These are phyloP conservation scores for Candolleomyces efflorescens DNA, from an alignment of 768 basidiomycete genomes.

Conservation along the genomic window DNA sequence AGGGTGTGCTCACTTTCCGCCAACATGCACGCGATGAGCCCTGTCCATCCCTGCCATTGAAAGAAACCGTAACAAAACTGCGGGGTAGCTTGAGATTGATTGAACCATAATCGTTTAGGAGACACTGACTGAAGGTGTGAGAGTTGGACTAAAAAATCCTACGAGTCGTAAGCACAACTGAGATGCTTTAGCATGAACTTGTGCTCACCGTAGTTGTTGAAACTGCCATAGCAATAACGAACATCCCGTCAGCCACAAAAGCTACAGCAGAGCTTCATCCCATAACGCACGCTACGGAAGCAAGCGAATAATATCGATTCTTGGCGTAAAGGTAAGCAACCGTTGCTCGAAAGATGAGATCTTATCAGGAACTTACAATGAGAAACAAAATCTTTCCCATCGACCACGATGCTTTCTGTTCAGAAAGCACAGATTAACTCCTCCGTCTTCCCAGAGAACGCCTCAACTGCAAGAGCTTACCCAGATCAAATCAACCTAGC, in stretches of 20 bases:
- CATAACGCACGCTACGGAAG: constrained; percentile 45
- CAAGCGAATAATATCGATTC: constrained; percentile 58
- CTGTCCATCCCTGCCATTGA: constrained; percentile 61
- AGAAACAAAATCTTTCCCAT: constrained; percentile 52
- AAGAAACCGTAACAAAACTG: constrained; percentile 36
- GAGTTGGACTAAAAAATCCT: constrained; percentile 35
- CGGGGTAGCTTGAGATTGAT: background rate
- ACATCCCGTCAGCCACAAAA: background rate
- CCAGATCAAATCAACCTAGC: constrained; percentile 52
- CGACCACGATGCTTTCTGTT: constrained; percentile 51
- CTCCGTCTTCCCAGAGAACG: background rate
- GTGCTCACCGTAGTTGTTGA: constrained; percentile 50
- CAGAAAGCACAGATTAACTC: background rate
- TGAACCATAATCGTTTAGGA: background rate
- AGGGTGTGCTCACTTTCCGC: constrained; percentile 43
- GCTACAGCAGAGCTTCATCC: background rate
- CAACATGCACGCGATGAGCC: constrained; percentile 47
- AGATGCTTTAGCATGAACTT: background rate
- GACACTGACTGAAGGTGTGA: constrained; percentile 35
- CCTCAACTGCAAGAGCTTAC: constrained; percentile 20
- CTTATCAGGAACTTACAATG: constrained; percentile 30
- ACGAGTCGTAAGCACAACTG: background rate
- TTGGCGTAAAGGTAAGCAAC: constrained; percentile 14
- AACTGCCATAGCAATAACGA: constrained; percentile 22
- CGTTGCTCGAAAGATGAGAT: background rate